A percentile compares a stretch with the other conserved stretches of the same genome.
These are phyloP conservation scores for Xylariaceae sp. DNA, from an alignment of 2,329 filamentous ascomycete species.

Conservation along the genomic window DNA sequence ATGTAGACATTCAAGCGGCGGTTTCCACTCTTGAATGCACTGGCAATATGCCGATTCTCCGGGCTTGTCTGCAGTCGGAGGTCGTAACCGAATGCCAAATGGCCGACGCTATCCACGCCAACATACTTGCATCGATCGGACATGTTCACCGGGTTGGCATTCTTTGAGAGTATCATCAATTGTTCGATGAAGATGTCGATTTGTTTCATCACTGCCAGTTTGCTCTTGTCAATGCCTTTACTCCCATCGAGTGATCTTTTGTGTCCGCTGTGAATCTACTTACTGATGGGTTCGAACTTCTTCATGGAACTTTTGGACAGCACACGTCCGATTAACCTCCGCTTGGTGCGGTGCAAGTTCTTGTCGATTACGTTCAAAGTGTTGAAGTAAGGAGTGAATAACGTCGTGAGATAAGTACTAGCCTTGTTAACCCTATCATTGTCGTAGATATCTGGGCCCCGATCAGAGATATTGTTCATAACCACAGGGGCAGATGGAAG, in stretches of 20 bases:
- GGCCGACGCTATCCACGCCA: conserved; percentile 8
- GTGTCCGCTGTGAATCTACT: too few relatives aligned
- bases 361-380: conserved; percentile 5
- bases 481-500: not conserved
- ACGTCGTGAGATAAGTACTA: conserved; percentile 4
- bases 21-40: not conserved
- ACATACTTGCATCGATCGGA: conserved; percentile 3
- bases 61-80: conserved; percentile 5
- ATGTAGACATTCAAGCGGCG: not conserved
- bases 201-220: conserved; percentile 5
- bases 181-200: conserved; percentile 7
- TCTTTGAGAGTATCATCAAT: too few relatives aligned
- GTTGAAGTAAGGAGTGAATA: conserved; percentile 1
- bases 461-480: not conserved
- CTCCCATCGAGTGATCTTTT: too few relatives aligned
- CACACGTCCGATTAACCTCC: conserved; percentile 2
- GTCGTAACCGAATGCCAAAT: conserved; percentile 11
- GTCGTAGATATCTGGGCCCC: conserved; percentile 12
- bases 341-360: conserved; percentile 2
- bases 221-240: too few relatives aligned
- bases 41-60: not conserved
- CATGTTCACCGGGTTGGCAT: conserved; percentile 11
- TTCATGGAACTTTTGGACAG: conserved; percentile 7
- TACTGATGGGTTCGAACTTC: conserved; percentile 11
- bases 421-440: conserved; percentile 10